A percentile compares a stretch with the other conserved stretches of the same genome.
Conservation (phyloP, 2,329 filamentous ascomycete genomes). For the Calonectria pteridis region DNA sequence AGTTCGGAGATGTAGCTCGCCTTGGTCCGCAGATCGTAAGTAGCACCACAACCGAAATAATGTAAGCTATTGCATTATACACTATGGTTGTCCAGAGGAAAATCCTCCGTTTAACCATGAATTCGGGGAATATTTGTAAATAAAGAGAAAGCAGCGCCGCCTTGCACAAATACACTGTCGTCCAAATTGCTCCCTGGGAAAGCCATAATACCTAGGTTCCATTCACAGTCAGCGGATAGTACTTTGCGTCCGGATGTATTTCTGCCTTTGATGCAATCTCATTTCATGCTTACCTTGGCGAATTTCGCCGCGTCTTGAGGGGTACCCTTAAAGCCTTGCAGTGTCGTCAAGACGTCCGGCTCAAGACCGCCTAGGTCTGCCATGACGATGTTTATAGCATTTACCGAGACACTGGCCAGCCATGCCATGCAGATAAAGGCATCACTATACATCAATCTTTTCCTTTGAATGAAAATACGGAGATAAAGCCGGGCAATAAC, state of each 20-base stretch:
- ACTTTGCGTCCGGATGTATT: too few relatives aligned
- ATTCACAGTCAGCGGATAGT: not conserved
- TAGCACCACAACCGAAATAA: not conserved
- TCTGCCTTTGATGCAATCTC: not conserved
- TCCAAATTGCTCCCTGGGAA: not conserved
- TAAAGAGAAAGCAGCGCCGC: not conserved
- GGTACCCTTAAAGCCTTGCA: not conserved
- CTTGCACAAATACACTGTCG: not conserved
- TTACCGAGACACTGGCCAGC: not conserved
- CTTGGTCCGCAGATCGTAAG: not conserved
- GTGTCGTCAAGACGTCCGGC: not conserved
- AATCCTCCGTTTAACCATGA: not conserved
- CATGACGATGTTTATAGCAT: not conserved
- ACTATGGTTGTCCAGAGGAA: not conserved
- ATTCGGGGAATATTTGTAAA: not conserved
- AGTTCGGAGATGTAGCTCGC: not conserved
- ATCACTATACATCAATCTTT: not conserved
- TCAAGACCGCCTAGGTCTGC: not conserved
- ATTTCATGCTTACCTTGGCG: not conserved
- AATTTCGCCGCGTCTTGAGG: not conserved
- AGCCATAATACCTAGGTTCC: not conserved
- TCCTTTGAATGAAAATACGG: not conserved
- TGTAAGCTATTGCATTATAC: not conserved
- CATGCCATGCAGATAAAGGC: not conserved
- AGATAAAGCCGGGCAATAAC: not conserved